These are phyloP conservation scores for Backusella liffmaniae DNA, from an alignment of 192 early-diverging fungal genomes.

Conservation along the genomic window DNA sequence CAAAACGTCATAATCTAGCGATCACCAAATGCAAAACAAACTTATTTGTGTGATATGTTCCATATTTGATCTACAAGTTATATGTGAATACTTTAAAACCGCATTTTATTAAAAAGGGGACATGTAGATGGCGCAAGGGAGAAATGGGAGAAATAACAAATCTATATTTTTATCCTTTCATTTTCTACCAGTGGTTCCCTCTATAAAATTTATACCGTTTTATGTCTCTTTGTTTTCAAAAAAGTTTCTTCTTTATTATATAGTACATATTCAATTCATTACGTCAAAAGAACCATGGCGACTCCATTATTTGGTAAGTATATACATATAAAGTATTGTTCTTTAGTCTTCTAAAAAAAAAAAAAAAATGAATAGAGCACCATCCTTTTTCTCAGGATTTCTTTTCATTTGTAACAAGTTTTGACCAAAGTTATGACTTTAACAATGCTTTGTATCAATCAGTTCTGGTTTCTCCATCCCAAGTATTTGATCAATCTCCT, in stretches of 20 bases:
- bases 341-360: neutral
- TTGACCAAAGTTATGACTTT: neutral
- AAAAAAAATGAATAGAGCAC: neutral
- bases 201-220: too few species aligned
- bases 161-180: too few species aligned
- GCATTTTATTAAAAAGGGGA: too few species aligned
- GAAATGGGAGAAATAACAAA: too few species aligned
- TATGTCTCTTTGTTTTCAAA: too few species aligned
- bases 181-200: too few species aligned
- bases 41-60: too few species aligned
- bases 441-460: neutral
- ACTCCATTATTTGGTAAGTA: neutral
- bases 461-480: neutral
- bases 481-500: neutral
- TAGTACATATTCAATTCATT: neutral
- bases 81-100: too few species aligned
- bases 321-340: neutral
- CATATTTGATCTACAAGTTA: too few species aligned
- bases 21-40: too few species aligned
- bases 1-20: too few species aligned
- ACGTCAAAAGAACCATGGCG: neutral
- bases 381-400: neutral
- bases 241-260: neutral
- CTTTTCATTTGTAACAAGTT: neutral
- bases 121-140: too few species aligned